phyloP scores from a whole-genome alignment of 306 rosid genomes.

The Astragalus glycyphyllos region DNA sequence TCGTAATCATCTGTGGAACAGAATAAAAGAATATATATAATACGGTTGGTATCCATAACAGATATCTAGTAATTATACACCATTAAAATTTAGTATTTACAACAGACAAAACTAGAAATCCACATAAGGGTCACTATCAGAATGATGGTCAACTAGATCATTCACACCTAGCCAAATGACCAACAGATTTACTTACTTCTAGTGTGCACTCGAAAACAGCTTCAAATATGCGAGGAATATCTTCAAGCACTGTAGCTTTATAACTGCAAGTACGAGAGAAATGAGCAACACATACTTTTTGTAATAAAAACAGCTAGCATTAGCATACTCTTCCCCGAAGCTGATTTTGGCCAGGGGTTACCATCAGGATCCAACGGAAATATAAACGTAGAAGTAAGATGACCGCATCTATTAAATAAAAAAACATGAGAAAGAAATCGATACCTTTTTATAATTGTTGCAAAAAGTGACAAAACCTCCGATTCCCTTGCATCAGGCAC shows the following conservation, averaged over 20 bases:
- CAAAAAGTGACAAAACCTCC: conserved; percentile 94
- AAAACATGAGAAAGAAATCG: background rate
- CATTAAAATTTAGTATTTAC: too few species aligned
- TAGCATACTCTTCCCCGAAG: too few species aligned
- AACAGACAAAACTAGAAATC: too few species aligned
- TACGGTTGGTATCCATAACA: conserved; percentile 7
- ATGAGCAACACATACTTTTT: background rate
- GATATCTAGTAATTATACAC: conserved; percentile 11
- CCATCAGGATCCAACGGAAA: background rate
- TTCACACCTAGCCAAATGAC: conserved; percentile 12
- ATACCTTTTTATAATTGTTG: conserved; percentile 90
- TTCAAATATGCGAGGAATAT: conserved; percentile 93
- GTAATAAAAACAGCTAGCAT: too few species aligned
- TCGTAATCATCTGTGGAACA: conserved; percentile 80
- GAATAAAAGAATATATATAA: conserved; percentile 11
- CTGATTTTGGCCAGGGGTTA: too few species aligned
- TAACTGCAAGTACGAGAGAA: conserved; percentile 61
- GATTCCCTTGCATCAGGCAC: conserved; percentile 96
- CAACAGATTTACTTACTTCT: conserved; percentile 68
- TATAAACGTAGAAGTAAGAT: background rate
- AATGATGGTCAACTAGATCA: conserved; percentile 10
- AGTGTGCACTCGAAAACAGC: conserved; percentile 99
- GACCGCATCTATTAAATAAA: background rate
- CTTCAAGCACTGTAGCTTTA: conserved; percentile 86
- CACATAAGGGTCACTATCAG: background rate